A percentile compares a stretch with the other conserved stretches of the same genome.
phyloP scores from a whole-genome alignment of 2,329 filamentous ascomycete species.

The Pseudocercospora pini-densiflorae region DNA sequence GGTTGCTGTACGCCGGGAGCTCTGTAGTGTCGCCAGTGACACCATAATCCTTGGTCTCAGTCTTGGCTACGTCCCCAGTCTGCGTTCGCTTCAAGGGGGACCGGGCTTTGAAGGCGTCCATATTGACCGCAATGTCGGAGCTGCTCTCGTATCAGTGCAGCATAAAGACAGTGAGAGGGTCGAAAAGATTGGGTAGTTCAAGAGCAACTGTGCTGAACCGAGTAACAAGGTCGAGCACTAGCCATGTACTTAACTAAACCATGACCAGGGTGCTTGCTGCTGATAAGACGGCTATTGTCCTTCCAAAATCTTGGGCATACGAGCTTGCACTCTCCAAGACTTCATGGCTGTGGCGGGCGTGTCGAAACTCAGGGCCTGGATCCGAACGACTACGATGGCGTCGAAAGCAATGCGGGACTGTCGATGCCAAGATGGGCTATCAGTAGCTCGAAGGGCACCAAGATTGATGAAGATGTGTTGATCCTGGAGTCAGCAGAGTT shows the following conservation, averaged over 20 bases:
- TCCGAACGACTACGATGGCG: conserved; percentile 6
- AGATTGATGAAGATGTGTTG: not conserved
- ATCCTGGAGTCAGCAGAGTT: not conserved
- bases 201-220: conserved; percentile 1
- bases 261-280: conserved; percentile 6
- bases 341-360: conserved; percentile 15
- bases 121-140: conserved; percentile 5
- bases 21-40: conserved; percentile 13
- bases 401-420: conserved; percentile 5
- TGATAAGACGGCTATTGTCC: conserved; percentile 19
- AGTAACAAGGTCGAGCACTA: not conserved
- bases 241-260: conserved; percentile 17
- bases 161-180: not conserved
- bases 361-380: conserved; percentile 9
- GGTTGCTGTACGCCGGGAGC: conserved; percentile 21
- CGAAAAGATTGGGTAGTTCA: not conserved
- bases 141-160: not conserved
- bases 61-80: conserved; percentile 21
- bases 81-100: conserved; percentile 25
- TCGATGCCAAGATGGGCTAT: conserved; percentile 18
- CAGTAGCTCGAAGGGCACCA: not conserved
- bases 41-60: conserved; percentile 19
- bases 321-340: conserved; percentile 17
- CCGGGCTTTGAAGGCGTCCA: conserved; percentile 25
- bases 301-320: conserved; percentile 11